Conservation (phyloP, 2,329 filamentous ascomycete species). For the Aspergillus sojae region DNA sequence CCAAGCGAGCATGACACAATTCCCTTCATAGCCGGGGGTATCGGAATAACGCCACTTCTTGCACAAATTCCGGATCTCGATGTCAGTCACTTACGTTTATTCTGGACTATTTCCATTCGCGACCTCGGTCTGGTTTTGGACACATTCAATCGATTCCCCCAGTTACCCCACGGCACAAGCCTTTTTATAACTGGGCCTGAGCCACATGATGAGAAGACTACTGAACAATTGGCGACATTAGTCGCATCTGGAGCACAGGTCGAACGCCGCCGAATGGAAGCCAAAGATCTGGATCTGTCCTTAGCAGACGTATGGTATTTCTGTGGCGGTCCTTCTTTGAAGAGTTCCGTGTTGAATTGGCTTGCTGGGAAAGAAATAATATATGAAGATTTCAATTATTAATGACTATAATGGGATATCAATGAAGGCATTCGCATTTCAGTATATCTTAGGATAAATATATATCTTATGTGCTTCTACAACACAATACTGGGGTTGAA, state of each 20-base stretch:
- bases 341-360: constrained; percentile 56
- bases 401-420: not conserved
- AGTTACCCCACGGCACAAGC: constrained; percentile 55
- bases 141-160: constrained; percentile 55
- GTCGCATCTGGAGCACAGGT: constrained; percentile 35
- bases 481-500: not conserved
- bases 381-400: constrained; percentile 64
- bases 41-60: constrained; percentile 82
- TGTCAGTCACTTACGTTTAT: constrained; percentile 53
- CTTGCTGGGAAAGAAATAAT: constrained; percentile 57
- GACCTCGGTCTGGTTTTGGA: constrained; percentile 68
- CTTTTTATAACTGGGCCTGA: constrained; percentile 66
- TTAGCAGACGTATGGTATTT: constrained; percentile 58
- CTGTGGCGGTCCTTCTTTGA: constrained; percentile 57
- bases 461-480: not conserved
- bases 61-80: constrained; percentile 63
- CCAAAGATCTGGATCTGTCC: constrained; percentile 48
- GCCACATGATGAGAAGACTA: constrained; percentile 30
- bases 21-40: constrained; percentile 73
- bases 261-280: constrained; percentile 50
- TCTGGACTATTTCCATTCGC: constrained; percentile 67
- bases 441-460: not conserved
- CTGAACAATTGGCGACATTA: constrained; percentile 49
- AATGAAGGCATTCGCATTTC: not conserved
- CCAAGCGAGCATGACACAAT: constrained; percentile 40